These are phyloP conservation scores for Ophiostoma ips DNA, from an alignment of 2,329 filamentous ascomycete genomes.

Conservation along the genomic window DNA sequence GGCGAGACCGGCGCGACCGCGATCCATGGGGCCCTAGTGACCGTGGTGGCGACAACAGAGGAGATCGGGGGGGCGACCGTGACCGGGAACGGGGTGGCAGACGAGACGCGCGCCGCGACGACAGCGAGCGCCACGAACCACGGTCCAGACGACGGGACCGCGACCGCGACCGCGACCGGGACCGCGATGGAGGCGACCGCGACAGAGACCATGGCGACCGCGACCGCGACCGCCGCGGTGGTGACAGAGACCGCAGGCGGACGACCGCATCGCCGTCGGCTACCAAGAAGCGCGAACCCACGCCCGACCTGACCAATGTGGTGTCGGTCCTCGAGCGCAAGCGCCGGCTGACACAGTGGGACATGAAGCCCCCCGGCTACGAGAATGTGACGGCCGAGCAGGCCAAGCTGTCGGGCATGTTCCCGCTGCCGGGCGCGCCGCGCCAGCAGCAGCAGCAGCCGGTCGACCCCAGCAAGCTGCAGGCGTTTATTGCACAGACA, in stretches of 20 bases:
- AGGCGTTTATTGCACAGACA: conserved; percentile 87
- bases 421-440: conserved; percentile 88
- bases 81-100: conserved; percentile 42
- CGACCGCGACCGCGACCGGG: conserved; percentile 42
- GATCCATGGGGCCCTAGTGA: conserved; percentile 31
- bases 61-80: conserved; percentile 27
- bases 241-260: conserved; percentile 49
- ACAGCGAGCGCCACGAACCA: conserved; percentile 33
- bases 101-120: conserved; percentile 27
- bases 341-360: conserved; percentile 94
- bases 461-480: conserved; percentile 86
- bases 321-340: conserved; percentile 73
- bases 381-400: conserved; percentile 97
- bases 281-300: conserved; percentile 85
- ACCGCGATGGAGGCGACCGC: conserved; percentile 40
- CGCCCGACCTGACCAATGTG: conserved; percentile 81
- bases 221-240: conserved; percentile 28
- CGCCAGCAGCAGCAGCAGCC: conserved; percentile 67
- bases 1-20: conserved; percentile 44
- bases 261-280: conserved; percentile 62
- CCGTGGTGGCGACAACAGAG: conserved; percentile 23
- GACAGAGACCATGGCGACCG: conserved; percentile 22
- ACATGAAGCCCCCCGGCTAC: conserved; percentile 96
- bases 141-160: conserved; percentile 38
- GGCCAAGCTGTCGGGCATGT: conserved; percentile 98